Conservation (phyloP, 768 basidiomycete genomes). For the Amanita polypyramis region DNA sequence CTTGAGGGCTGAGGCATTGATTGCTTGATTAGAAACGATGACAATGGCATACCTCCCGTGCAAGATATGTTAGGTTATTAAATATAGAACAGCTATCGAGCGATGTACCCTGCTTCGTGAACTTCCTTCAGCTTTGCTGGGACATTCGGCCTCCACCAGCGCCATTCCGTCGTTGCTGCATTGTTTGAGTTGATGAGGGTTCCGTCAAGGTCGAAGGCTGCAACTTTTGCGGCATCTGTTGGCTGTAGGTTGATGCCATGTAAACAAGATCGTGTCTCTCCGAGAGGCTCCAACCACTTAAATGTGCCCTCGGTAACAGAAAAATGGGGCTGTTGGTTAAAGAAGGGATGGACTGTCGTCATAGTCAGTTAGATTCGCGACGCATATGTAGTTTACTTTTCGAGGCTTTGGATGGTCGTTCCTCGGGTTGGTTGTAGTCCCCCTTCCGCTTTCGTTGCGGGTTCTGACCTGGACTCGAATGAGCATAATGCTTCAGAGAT, state of each 20-base stretch:
- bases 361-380: neutral
- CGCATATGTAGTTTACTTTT: neutral
- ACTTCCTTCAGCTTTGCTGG: slow-evolving; percentile 52
- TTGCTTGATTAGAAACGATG: slow-evolving; percentile 72
- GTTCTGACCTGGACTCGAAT: too few species aligned
- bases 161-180: slow-evolving; percentile 34
- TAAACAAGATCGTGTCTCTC: slow-evolving; percentile 28
- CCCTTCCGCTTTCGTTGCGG: neutral
- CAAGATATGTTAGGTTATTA: neutral
- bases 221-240: slow-evolving; percentile 42
- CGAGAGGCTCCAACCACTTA: slow-evolving; percentile 30
- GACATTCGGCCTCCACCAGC: slow-evolving; percentile 67
- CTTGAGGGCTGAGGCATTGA: slow-evolving; percentile 35
- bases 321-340: slow-evolving; percentile 13
- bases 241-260: slow-evolving; percentile 33
- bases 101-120: slow-evolving; percentile 49
- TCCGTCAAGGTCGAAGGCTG: slow-evolving; percentile 82
- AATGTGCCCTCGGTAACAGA: slow-evolving; percentile 15
- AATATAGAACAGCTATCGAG: neutral
- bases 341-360: slow-evolving; percentile 26
- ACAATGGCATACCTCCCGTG: slow-evolving; percentile 47
- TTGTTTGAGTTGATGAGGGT: slow-evolving; percentile 59
- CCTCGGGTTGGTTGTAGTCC: neutral
- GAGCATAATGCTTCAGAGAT: too few species aligned
- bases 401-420: neutral